A percentile compares a stretch with the other conserved stretches of the same genome.
These are phyloP conservation scores for Eucalyptus virginea DNA, from an alignment of 345 rosid genomes.

Conservation along the genomic window DNA sequence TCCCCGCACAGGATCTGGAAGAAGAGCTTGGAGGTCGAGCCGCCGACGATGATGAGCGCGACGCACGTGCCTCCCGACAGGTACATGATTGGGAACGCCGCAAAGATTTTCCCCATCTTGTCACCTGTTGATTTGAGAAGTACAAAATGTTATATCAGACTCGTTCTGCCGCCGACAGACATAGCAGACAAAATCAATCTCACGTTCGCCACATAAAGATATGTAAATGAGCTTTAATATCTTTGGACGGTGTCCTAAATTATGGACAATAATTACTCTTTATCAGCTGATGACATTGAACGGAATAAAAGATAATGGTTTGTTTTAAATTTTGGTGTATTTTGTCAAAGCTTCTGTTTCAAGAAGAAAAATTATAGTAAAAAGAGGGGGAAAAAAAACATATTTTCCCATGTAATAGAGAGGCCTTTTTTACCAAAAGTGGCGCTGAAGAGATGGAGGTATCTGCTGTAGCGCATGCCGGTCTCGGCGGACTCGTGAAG, in stretches of 20 bases:
- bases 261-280: not conserved
- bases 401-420: no score
- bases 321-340: not conserved
- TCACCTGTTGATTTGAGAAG: not conserved
- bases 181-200: not conserved
- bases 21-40: constrained; percentile 9
- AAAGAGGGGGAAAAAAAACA: no score
- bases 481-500: constrained; percentile 22
- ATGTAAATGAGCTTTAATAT: not conserved
- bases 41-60: constrained; percentile 7
- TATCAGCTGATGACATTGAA: no score
- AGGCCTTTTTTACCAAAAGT: constrained; percentile 3
- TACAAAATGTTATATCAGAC: not conserved
- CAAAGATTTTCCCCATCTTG: constrained; percentile 1
- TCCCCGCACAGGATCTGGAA: constrained; percentile 7
- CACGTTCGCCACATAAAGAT: not conserved
- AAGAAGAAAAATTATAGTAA: not conserved
- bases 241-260: not conserved
- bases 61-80: constrained; percentile 9
- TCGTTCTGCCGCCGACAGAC: not conserved
- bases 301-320: not conserved
- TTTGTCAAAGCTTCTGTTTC: not conserved
- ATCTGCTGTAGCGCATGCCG: constrained; percentile 20
- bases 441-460: constrained; percentile 9
- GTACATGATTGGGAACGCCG: constrained; percentile 10